These are phyloP conservation scores for Suillus decipiens DNA, from an alignment of 768 basidiomycete genomes.

Conservation along the genomic window DNA sequence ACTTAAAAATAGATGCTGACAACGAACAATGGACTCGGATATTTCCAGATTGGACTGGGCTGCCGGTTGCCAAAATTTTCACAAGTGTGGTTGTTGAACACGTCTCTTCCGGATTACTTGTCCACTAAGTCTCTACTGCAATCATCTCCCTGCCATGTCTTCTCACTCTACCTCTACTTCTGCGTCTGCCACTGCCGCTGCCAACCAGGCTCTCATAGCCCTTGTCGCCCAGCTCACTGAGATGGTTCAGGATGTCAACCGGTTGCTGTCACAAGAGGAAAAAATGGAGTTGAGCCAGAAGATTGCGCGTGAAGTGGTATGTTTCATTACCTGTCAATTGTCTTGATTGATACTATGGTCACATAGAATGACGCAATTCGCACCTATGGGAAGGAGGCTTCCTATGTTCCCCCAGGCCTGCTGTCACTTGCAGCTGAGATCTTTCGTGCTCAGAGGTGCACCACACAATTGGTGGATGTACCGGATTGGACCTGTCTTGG, in stretches of 20 bases:
- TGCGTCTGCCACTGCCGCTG: not conserved
- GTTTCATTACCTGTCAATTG: too few species aligned
- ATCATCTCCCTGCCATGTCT: not conserved
- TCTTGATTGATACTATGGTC: too few species aligned
- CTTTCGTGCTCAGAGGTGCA: not conserved
- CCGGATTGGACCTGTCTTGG: not conserved
- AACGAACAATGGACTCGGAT: too few species aligned
- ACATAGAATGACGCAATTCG: too few species aligned
- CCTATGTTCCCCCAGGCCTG: too few species aligned
- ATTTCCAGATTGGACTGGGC: too few species aligned
- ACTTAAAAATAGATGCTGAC: too few species aligned
- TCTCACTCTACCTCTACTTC: not conserved
- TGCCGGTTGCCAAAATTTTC: too few species aligned
- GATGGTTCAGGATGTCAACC: not conserved
- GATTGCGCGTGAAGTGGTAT: not conserved
- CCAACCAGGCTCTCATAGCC: not conserved
- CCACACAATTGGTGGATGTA: not conserved
- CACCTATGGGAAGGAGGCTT: too few species aligned
- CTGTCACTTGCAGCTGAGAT: slow-evolving; percentile 2
- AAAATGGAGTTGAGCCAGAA: not conserved
- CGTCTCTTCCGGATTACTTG: too few species aligned
- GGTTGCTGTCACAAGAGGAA: not conserved
- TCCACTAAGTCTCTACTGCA: too few species aligned
- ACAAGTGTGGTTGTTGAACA: too few species aligned
- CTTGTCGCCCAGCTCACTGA: not conserved